phyloP scores from a whole-genome alignment of 371 early-diverging fungal genomes.

The Rhizomucor pusillus region DNA sequence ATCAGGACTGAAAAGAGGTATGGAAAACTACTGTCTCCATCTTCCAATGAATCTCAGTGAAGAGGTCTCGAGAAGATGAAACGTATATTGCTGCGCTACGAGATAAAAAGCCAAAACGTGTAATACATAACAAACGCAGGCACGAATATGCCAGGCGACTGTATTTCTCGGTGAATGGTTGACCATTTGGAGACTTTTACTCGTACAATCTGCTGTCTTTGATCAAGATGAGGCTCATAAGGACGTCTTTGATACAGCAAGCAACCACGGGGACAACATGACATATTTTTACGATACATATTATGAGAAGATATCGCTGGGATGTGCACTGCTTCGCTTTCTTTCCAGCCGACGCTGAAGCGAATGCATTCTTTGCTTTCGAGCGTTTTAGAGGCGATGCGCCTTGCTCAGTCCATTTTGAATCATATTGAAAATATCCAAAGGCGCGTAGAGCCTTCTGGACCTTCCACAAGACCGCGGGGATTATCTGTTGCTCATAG shows the following conservation, averaged over 20 bases:
- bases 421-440: not conserved
- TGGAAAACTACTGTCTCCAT: no score
- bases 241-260: not conserved
- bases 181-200: not conserved
- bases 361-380: not conserved
- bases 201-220: not conserved
- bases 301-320: not conserved
- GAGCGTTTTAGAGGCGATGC: not conserved
- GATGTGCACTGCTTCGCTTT: not conserved
- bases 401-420: not conserved
- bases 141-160: not conserved
- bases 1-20: no score
- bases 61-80: not conserved
- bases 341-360: not conserved
- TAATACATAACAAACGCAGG: not conserved
- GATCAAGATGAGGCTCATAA: not conserved
- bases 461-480: not conserved
- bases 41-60: no score
- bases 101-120: not conserved
- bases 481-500: not conserved
- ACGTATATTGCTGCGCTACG: not conserved
- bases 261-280: not conserved
- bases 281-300: not conserved
- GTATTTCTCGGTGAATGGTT: not conserved
- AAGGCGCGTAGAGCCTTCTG: not conserved